Base-by-base conservation (phyloP, 768 basidiomycete species). In the Sporobolomyces pararoseus region DNA sequence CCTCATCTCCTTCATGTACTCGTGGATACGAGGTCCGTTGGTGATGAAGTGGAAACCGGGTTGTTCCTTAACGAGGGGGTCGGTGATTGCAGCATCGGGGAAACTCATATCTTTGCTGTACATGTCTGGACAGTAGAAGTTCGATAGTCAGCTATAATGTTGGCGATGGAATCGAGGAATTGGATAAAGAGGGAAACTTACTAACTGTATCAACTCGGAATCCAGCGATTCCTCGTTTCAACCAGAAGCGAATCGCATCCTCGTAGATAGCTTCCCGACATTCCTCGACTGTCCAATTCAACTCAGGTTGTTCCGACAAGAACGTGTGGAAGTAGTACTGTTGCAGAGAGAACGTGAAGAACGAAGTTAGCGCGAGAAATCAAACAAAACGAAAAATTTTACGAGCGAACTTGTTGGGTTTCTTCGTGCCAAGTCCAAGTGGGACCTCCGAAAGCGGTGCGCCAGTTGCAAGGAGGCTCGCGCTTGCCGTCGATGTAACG, bases 211-310 rank as follows among this genome's bases (percentile, higher is more conserved):
- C 64, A 74, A 89, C 86, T 27, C 88, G 81, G 78, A 90, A 90
- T 2, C 88, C 89, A 69, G 89, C 88, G 69, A 86, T 86, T 1
- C 89, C 88, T 57, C 85, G 81, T 62, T 85, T 83, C n/a, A 89
- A 81, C 88, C 88, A 89, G 76, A 88, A 89, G 50, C 79, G 78
- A 87, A 89, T 87, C 53, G 86, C 76, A 39, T 86, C 85, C 79
- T 82, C 19, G 86, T 1, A 88, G 82, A 12, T 86, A 84, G 65
- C 80, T 10, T 31, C 60, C 14, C 50, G 67, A n/a, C 34, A 47
- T 27, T 69, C 69, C 5, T 44, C 17, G 71, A 88, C 87, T 59
- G 88, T 87, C 88, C 87, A 89, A 76, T 90, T 89, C 21, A 89
- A 78, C 76, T 89, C 89, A 0, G 88, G 89, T 79, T 89, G 88